These are phyloP conservation scores for Podospora conica DNA, from an alignment of 495 filamentous ascomycete genomes.

Conservation along the genomic window DNA sequence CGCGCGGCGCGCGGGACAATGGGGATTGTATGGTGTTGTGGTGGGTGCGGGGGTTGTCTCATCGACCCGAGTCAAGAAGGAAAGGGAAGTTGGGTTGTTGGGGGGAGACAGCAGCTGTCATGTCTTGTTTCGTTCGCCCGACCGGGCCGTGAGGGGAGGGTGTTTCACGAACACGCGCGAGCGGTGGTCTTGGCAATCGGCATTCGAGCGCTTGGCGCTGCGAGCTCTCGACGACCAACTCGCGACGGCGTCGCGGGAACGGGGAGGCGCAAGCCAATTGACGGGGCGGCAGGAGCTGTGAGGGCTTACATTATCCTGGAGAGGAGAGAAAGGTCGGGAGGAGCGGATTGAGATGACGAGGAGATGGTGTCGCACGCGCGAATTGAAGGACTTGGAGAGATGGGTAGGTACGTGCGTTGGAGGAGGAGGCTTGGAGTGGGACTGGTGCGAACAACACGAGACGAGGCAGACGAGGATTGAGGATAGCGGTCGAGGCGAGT, in stretches of 20 bases:
- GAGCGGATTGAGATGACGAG: neutral
- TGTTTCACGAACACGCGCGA: neutral
- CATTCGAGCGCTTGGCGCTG: neutral
- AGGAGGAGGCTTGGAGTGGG: neutral
- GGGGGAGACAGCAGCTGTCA: neutral
- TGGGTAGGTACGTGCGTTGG: constrained; percentile 2
- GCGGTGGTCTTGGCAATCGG: neutral
- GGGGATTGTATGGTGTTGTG: neutral
- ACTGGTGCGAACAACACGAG: constrained; percentile 29
- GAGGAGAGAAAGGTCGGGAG: neutral
- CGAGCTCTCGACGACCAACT: neutral
- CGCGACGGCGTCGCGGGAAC: neutral
- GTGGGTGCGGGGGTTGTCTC: neutral
- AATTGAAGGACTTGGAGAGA: neutral
- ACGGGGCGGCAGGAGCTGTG: neutral
- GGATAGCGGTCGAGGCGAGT: constrained; percentile 7
- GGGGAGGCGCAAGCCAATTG: constrained; percentile 1
- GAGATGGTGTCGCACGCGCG: neutral
- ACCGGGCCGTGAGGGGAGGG: neutral
- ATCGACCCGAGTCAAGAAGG: neutral
- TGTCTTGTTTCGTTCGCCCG: neutral
- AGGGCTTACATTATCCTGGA: constrained; percentile 6
- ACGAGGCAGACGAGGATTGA: constrained; percentile 16
- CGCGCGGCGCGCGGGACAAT: neutral
- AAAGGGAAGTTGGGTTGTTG: neutral